These are phyloP conservation scores for Epichloe coenophiala DNA, from an alignment of 2,329 filamentous ascomycete genomes.

Conservation along the genomic window DNA sequence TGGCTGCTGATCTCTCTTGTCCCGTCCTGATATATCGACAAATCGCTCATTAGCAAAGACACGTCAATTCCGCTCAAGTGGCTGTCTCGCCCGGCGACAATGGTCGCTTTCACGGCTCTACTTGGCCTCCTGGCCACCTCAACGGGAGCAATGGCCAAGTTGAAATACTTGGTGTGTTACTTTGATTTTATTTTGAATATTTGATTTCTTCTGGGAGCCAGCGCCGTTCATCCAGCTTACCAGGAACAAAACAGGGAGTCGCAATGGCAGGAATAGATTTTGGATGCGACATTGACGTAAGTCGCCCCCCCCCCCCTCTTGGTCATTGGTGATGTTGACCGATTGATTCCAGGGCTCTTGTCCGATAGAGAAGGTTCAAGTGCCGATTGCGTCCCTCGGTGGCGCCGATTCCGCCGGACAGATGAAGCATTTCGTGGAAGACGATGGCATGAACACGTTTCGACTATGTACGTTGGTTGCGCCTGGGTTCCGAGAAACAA, in stretches of 20 bases:
- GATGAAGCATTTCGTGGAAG: slow-evolving; percentile 42
- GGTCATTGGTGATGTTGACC: background rate
- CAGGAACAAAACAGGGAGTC: slow-evolving; percentile 17
- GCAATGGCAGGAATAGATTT: slow-evolving; percentile 35
- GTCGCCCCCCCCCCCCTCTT: background rate
- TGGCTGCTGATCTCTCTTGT: no score
- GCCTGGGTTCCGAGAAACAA: background rate
- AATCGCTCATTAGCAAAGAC: no score
- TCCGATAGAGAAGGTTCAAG: slow-evolving; percentile 19
- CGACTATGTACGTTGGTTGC: slow-evolving; percentile 27
- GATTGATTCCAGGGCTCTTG: slow-evolving; percentile 21
- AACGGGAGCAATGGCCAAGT: background rate
- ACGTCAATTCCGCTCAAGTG: background rate
- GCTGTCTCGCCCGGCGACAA: background rate
- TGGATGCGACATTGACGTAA: slow-evolving; percentile 32
- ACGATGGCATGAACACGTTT: slow-evolving; percentile 41
- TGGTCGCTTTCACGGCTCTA: background rate
- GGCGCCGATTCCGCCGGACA: slow-evolving; percentile 30
- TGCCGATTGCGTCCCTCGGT: slow-evolving; percentile 20
- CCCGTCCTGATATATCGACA: no score
- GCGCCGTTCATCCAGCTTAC: background rate
- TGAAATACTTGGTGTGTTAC: slow-evolving; percentile 8
- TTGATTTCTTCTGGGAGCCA: no score
- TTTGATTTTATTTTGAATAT: no score
- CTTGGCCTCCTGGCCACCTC: background rate